These are phyloP conservation scores for Raphanus hybrid DNA, from an alignment of 441 rosid species.

Conservation along the genomic window DNA sequence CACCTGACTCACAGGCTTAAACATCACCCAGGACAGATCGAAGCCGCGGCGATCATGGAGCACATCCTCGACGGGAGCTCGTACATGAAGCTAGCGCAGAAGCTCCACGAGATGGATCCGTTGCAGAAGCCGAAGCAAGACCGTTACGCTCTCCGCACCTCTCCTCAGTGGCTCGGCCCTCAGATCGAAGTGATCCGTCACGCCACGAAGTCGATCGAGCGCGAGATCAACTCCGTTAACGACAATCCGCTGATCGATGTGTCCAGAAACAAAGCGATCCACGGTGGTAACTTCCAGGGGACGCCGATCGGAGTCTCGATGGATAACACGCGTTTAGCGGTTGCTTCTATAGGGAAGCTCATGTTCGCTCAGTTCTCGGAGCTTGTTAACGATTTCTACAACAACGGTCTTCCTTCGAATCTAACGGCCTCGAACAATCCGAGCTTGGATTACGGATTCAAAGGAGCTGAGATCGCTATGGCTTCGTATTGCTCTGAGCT, in stretches of 20 bases:
- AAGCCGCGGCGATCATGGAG: conserved; percentile 12
- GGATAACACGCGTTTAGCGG: neutral
- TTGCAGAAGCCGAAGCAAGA: neutral
- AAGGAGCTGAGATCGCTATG: conserved; percentile 10
- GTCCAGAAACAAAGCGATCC: neutral
- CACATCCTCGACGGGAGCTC: conserved; percentile 13
- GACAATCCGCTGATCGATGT: neutral
- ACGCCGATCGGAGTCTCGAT: neutral
- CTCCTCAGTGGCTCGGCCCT: neutral
- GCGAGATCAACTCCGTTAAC: neutral
- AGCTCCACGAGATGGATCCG: conserved; percentile 9
- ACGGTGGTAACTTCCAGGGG: neutral
- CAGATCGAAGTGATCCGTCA: neutral
- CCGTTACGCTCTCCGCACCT: conserved; percentile 5
- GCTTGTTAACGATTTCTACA: neutral
- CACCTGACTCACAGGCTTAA: neutral
- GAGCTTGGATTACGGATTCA: neutral
- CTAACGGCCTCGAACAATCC: conserved; percentile 3
- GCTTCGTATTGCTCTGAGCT: conserved; percentile 10
- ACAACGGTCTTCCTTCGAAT: neutral
- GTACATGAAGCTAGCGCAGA: neutral
- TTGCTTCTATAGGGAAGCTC: neutral
- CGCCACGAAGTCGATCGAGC: neutral
- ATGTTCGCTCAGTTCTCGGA: conserved; percentile 10
- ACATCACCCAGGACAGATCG: conserved; percentile 2